Evolutionary conservation across 306 rosid species (phyloP).

Genomic region (Cercis canadensis): DNA sequence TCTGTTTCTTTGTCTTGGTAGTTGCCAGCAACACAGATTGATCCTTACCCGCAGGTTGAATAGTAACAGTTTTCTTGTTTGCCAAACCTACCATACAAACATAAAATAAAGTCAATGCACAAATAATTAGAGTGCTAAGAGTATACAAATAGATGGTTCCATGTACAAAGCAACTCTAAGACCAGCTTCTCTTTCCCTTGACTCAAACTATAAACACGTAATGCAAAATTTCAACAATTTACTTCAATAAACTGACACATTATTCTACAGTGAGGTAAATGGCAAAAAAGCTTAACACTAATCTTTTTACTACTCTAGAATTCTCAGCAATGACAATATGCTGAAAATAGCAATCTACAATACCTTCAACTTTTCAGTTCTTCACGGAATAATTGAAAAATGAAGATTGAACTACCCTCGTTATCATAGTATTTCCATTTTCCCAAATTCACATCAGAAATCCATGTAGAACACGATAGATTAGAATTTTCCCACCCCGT

Average conservation of each 20-base stretch:
- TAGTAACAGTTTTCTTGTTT: constrained; percentile 88
- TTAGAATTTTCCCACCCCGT: no score
- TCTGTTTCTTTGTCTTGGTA: constrained; percentile 87
- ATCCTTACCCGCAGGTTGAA: constrained; percentile 77
- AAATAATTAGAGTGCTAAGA: not conserved
- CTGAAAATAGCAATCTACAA: not conserved
- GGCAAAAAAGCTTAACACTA: not conserved
- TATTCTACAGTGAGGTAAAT: not conserved
- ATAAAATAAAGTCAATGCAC: not conserved
- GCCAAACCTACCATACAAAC: constrained; percentile 72
- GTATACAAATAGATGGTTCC: not conserved
- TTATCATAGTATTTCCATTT: no score
- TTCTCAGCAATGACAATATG: not conserved
- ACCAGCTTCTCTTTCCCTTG: not conserved
- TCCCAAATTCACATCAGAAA: not conserved
- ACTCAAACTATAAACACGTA: not conserved
- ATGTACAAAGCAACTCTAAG: not conserved
- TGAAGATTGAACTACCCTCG: no score
- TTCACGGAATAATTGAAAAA: not conserved
- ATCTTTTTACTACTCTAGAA: not conserved
- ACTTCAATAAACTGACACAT: no score
- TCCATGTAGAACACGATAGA: no score
- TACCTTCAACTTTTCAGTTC: not conserved
- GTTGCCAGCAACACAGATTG: constrained; percentile 84
- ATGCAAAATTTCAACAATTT: not conserved